phyloP scores from a whole-genome alignment of 2,329 filamentous ascomycete genomes.

The Parascedosporium putredinis region DNA sequence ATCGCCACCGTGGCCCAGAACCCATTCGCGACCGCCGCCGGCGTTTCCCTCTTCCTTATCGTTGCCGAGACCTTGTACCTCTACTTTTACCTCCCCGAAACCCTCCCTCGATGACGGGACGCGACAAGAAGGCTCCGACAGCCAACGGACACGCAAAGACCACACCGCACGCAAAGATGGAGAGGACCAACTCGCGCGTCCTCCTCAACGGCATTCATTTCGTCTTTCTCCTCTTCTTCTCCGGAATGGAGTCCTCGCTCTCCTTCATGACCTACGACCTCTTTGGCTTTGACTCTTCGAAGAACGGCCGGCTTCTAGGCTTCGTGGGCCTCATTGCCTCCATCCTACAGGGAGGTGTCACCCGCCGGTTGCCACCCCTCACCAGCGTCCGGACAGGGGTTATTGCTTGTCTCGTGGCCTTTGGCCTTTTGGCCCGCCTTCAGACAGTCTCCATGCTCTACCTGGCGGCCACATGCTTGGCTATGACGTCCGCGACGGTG shows the following conservation, averaged over 20 bases:
- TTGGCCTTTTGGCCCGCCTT: slow-evolving; percentile 66
- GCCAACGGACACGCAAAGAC: slow-evolving; percentile 17
- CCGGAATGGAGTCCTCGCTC: slow-evolving; percentile 93
- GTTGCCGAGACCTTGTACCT: slow-evolving; percentile 81
- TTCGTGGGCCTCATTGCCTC: slow-evolving; percentile 87
- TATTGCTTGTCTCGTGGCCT: slow-evolving; percentile 64
- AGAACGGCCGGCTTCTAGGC: slow-evolving; percentile 78
- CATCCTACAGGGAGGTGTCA: slow-evolving; percentile 86
- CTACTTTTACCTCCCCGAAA: slow-evolving; percentile 78
- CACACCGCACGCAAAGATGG: slow-evolving; percentile 14
- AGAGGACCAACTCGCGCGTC: slow-evolving; percentile 70
- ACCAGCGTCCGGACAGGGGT: slow-evolving; percentile 72
- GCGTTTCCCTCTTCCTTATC: slow-evolving; percentile 76
- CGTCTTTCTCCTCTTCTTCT: slow-evolving; percentile 90
- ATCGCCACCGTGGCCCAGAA: slow-evolving; percentile 73
- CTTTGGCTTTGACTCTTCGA: slow-evolving; percentile 67
- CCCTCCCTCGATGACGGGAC: slow-evolving; percentile 51
- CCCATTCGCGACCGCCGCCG: slow-evolving; percentile 86
- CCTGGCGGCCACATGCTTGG: slow-evolving; percentile 69
- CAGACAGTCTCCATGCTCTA: slow-evolving; percentile 63
- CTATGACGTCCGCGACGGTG: slow-evolving; percentile 85
- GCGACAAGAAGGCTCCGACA: slow-evolving; percentile 13
- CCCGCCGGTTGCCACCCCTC: slow-evolving; percentile 72
- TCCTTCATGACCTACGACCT: slow-evolving; percentile 97
- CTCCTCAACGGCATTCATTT: slow-evolving; percentile 81